These are phyloP conservation scores for Dendrobium chrysotoxum DNA, from an alignment of 106 monocot species.

Conservation along the genomic window DNA sequence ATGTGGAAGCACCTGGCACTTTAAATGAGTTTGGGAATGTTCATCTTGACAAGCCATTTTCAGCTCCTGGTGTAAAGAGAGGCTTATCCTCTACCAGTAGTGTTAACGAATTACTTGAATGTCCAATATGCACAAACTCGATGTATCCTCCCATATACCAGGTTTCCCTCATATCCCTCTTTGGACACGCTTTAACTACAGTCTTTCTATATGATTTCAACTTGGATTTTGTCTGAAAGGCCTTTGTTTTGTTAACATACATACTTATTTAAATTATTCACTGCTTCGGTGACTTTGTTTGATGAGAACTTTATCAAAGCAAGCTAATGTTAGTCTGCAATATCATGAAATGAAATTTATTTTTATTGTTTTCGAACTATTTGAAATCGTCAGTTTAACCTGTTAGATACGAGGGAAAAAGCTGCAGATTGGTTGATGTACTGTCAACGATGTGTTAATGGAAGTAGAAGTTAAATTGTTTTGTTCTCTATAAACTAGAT, in stretches of 20 bases:
- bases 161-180: neutral
- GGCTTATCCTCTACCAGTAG: constrained; percentile 1
- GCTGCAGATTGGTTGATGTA: too few relatives aligned
- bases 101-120: constrained; percentile 16
- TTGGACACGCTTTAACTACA: neutral
- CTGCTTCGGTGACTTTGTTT: neutral
- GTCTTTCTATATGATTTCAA: neutral
- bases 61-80: constrained; percentile 1
- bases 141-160: constrained; percentile 36
- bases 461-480: neutral
- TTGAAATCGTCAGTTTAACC: neutral
- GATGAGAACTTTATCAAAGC: neutral
- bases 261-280: neutral
- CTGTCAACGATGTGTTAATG: neutral
- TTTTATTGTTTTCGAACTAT: neutral
- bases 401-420: neutral
- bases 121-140: constrained; percentile 24
- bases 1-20: neutral
- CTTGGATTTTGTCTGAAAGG: neutral
- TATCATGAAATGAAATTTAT: neutral
- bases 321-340: neutral
- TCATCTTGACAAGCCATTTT: neutral
- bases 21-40: neutral
- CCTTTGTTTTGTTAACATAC: neutral
- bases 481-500: too few relatives aligned